Base-by-base conservation (phyloP, 2,329 filamentous ascomycete genomes). In the Atkinsonella hypoxylon region DNA sequence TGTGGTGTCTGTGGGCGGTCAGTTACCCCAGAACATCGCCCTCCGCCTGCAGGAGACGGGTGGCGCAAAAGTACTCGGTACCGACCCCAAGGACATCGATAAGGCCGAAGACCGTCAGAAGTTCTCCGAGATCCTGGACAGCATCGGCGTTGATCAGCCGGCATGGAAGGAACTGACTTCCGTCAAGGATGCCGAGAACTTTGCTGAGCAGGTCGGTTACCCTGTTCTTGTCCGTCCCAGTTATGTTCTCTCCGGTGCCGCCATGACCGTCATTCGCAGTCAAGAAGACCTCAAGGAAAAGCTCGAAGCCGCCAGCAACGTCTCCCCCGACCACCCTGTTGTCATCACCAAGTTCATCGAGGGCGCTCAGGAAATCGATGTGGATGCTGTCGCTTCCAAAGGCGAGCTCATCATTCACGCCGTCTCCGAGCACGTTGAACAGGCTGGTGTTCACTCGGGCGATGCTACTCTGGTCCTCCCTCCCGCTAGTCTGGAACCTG, bases 331-430 rank as follows among this genome's bases (percentile, higher is more conserved):
- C 65, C 89, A 98, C 71, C 93, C 93, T 2, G 93, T 98, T 40
- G 93, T 98, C 51, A 97, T 98, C 67, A 95, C 85, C 63, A 95
- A 97, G 72, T 97, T 95, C 75, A 97, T 98, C 55, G 89, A 97
- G 70, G 90, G 89, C 50, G 93, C 93, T 6, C 77, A 94, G 71
- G 93, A 98, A 69, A 95, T 98, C 53, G 93, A 98, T 61, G 88
- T 95, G 55, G 93, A 98, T 61, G 91, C 84, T 65, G 93, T 98
- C 54, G 89, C 86, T 39, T 87, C 86, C 40, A 75, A 86, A 59
- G 93, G 93, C 59, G 83, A 93, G 58, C 79, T 98, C 36, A 77
- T 98, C 53, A 67, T 97, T 48, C 93, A 98, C 65, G 91, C 93
- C 51, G 82, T 98, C 61, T 90, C 85, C 63, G 91, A 97, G 74